A percentile compares a stretch with the other conserved stretches of the same genome.
These are phyloP conservation scores for Daldinia bambusicola DNA, from an alignment of 495 filamentous ascomycete genomes.

Conservation along the genomic window DNA sequence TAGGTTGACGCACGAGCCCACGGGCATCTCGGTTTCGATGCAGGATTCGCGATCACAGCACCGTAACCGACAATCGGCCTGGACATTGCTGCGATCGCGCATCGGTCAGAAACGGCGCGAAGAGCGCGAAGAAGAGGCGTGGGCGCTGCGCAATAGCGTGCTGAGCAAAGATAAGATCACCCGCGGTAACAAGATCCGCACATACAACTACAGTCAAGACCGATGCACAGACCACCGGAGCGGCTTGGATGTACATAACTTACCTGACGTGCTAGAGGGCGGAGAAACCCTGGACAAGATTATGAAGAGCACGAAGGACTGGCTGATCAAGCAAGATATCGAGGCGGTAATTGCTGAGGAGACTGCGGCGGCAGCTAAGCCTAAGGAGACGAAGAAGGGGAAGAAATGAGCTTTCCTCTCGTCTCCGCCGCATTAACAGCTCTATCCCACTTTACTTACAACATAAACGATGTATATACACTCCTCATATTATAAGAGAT, in stretches of 20 bases:
- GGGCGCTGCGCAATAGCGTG: slow-evolving; percentile 74
- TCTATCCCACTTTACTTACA: neutral
- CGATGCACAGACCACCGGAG: slow-evolving; percentile 93
- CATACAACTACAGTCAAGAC: slow-evolving; percentile 94
- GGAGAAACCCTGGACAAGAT: slow-evolving; percentile 76
- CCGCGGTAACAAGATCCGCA: slow-evolving; percentile 91
- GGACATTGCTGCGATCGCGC: slow-evolving; percentile 83
- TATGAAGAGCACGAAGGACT: slow-evolving; percentile 82
- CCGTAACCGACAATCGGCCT: slow-evolving; percentile 85
- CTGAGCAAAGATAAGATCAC: slow-evolving; percentile 84
- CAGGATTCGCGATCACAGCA: slow-evolving; percentile 94
- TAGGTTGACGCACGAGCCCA: slow-evolving; percentile 91
- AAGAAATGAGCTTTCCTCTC: slow-evolving; percentile 44
- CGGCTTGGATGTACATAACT: slow-evolving; percentile 81
- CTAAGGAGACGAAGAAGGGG: slow-evolving; percentile 43
- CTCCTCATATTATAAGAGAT: neutral
- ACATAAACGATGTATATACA: slow-evolving; percentile 11
- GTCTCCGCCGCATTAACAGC: neutral
- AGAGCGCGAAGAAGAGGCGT: slow-evolving; percentile 83
- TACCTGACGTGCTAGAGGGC: slow-evolving; percentile 81
- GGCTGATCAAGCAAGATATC: slow-evolving; percentile 82
- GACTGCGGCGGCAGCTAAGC: slow-evolving; percentile 42
- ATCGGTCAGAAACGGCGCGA: slow-evolving; percentile 84
- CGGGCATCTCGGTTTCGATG: slow-evolving; percentile 84
- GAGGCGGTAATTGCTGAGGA: slow-evolving; percentile 68